A percentile compares a stretch with the other conserved stretches of the same genome.
phyloP scores from a whole-genome alignment of 495 filamentous ascomycete species.

The Penicillium alfredii region DNA sequence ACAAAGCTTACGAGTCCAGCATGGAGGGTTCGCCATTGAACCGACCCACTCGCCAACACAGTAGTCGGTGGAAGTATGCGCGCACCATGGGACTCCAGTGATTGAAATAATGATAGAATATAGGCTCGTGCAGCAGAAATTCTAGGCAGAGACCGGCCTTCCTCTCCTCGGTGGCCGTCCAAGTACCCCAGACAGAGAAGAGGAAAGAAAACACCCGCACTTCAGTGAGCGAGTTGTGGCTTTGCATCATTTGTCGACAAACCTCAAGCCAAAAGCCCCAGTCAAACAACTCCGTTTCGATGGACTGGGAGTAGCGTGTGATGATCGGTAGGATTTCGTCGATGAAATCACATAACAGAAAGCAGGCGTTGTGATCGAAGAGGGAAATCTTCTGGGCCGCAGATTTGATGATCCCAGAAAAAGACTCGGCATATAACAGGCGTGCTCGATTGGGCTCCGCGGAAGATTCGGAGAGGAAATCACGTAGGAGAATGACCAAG shows the following conservation, averaged over 20 bases:
- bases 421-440: conserved; percentile 71
- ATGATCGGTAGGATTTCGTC: conserved; percentile 68
- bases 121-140: conserved; percentile 71
- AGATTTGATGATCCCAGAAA: conserved; percentile 66
- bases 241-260: conserved; percentile 74
- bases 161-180: conserved; percentile 58
- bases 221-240: conserved; percentile 91
- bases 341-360: conserved; percentile 85
- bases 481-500: conserved; percentile 77
- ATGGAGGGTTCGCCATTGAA: conserved; percentile 62
- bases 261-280: conserved; percentile 91
- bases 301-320: conserved; percentile 48
- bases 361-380: conserved; percentile 85
- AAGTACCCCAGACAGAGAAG: conserved; percentile 72
- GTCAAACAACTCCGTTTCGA: conserved; percentile 49
- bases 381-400: conserved; percentile 69
- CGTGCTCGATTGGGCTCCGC: conserved; percentile 50
- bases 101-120: conserved; percentile 82
- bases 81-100: conserved; percentile 99
- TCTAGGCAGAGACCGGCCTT: conserved; percentile 69
- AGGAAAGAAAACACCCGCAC: conserved; percentile 83
- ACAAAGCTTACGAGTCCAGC: conserved; percentile 59
- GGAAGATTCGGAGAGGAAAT: conserved; percentile 71
- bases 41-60: conserved; percentile 88
- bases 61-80: conserved; percentile 87